phyloP scores from a whole-genome alignment of 305 asterid genomes.

The Solanum chacoense region DNA sequence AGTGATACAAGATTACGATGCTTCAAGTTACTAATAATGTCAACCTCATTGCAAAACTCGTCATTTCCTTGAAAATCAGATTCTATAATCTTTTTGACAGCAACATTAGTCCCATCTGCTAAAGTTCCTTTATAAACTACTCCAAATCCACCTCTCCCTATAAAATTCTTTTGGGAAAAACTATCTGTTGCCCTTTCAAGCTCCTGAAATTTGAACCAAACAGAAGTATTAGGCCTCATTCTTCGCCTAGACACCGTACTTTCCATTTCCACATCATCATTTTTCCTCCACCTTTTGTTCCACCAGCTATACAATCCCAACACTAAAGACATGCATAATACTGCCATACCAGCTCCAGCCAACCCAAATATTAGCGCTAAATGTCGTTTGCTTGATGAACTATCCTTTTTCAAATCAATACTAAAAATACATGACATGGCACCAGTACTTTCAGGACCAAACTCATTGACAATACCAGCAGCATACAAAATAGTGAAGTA shows the following conservation, averaged over 20 bases:
- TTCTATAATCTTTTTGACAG: slow-evolving; percentile 62
- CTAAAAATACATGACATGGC: slow-evolving; percentile 57
- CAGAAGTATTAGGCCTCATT: slow-evolving; percentile 57
- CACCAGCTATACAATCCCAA: slow-evolving; percentile 59
- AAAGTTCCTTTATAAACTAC: slow-evolving; percentile 59
- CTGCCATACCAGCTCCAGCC: slow-evolving; percentile 46
- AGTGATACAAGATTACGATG: slow-evolving; percentile 81
- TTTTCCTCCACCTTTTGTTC: slow-evolving; percentile 33
- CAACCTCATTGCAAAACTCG: slow-evolving; percentile 85
- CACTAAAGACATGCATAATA: slow-evolving; percentile 25
- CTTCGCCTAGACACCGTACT: slow-evolving; percentile 37
- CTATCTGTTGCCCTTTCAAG: slow-evolving; percentile 62
- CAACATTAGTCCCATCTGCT: slow-evolving; percentile 56
- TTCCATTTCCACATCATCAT: slow-evolving; percentile 25
- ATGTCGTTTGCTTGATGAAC: slow-evolving; percentile 14
- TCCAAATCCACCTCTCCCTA: slow-evolving; percentile 91
- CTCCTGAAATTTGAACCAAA: slow-evolving; percentile 61
- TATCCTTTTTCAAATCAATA: slow-evolving; percentile 23
- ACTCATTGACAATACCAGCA: slow-evolving; percentile 64
- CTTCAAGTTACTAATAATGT: slow-evolving; percentile 78
- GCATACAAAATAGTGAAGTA: slow-evolving; percentile 66
- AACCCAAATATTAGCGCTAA: slow-evolving; percentile 38
- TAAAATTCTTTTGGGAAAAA: slow-evolving; percentile 52
- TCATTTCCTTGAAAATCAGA: slow-evolving; percentile 58
- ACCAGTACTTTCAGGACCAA: slow-evolving; percentile 62